Percentiles rank a stretch among this genome's conserved stretches.
Evolutionary conservation across 2,329 filamentous ascomycete genomes (phyloP).

Genomic region (Penicillium sp.): DNA sequence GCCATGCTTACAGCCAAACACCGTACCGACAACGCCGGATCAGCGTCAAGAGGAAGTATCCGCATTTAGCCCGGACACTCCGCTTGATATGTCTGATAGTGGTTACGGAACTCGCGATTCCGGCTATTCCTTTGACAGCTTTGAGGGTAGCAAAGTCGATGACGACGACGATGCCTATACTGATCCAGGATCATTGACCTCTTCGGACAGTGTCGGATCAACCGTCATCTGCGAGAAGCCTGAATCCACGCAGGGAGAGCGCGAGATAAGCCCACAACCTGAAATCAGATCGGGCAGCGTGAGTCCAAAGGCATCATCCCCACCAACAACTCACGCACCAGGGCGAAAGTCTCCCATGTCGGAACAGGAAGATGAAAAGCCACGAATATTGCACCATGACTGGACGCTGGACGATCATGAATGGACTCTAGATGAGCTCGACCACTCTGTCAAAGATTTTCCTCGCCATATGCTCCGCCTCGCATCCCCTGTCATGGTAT

Average conservation of each 20-base stretch:
- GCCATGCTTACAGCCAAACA: constrained; percentile 15
- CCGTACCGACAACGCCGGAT: constrained; percentile 30
- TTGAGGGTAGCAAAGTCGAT: constrained; percentile 16
- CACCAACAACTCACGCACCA: constrained; percentile 12
- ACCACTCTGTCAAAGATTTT: constrained; percentile 31
- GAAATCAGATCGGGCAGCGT: constrained; percentile 19
- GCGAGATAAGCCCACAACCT: constrained; percentile 16
- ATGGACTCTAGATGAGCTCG: constrained; percentile 35
- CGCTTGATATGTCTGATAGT: constrained; percentile 30
- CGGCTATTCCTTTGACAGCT: constrained; percentile 21
- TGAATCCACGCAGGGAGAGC: constrained; percentile 13
- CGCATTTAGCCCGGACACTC: constrained; percentile 35
- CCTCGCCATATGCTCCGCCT: constrained; percentile 30
- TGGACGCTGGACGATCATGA: constrained; percentile 36
- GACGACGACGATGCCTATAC: constrained; percentile 19
- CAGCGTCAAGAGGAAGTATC: constrained; percentile 31
- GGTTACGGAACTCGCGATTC: constrained; percentile 28
- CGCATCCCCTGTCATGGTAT: constrained; percentile 34
- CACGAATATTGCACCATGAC: constrained; percentile 29
- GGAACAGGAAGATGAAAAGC: constrained; percentile 25
- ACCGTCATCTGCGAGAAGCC: constrained; percentile 21
- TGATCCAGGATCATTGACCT: constrained; percentile 22
- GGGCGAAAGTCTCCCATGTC: constrained; percentile 17
- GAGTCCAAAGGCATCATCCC: constrained; percentile 14
- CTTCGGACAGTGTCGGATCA: constrained; percentile 22